Conservation (phyloP, 106 monocot genomes). For the Dioscorea dumetorum region DNA sequence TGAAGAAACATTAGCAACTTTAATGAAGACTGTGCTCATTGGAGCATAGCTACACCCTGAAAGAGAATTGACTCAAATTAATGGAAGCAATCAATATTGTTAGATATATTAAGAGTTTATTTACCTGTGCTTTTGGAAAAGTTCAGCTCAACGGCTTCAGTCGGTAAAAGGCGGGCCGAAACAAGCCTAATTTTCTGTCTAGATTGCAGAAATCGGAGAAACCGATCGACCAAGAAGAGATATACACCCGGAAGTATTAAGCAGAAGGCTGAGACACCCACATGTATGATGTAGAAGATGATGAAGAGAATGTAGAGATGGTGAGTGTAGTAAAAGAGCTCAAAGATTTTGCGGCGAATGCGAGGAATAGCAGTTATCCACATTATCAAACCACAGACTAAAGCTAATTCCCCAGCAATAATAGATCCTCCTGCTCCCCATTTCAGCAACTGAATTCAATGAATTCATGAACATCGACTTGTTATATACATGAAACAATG, state of each 20-base stretch:
- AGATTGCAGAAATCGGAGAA: conserved; percentile 69
- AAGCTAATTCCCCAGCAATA: conserved; percentile 62
- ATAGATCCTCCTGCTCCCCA: conserved; percentile 48
- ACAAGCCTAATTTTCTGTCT: conserved; percentile 34
- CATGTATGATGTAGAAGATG: conserved; percentile 55
- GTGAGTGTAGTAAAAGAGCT: conserved; percentile 91
- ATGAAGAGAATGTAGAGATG: conserved; percentile 69
- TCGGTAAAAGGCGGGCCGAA: conserved; percentile 68
- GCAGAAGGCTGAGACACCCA: conserved; percentile 47
- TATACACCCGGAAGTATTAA: conserved; percentile 60
- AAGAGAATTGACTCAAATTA: background rate
- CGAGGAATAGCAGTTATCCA: conserved; percentile 60
- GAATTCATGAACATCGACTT: background rate
- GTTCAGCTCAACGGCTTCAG: conserved; percentile 65
- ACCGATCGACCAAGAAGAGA: conserved; percentile 82
- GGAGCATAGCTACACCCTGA: conserved; percentile 33
- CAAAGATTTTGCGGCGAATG: conserved; percentile 70
- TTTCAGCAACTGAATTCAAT: conserved; percentile 41
- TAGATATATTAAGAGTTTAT: background rate
- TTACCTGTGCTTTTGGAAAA: conserved; percentile 70
- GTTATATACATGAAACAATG: background rate
- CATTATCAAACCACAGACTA: conserved; percentile 43
- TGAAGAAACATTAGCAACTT: conserved; percentile 43
- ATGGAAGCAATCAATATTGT: background rate
- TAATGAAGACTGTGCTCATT: conserved; percentile 54